Evolutionary conservation across 345 rosid genomes (phyloP).

Genomic region (Corchorus olitorius): DNA sequence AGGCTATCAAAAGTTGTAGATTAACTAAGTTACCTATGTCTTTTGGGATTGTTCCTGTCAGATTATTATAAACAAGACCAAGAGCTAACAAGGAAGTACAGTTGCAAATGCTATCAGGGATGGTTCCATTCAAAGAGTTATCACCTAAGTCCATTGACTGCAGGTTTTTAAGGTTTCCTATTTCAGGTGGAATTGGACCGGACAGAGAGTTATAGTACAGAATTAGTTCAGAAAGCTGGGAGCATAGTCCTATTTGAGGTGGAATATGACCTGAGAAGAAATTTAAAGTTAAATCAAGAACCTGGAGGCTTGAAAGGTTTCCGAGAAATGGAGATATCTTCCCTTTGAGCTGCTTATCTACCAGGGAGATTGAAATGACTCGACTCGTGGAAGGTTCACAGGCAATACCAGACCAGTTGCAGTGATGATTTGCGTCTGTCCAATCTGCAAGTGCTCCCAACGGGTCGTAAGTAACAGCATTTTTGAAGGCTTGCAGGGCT

Average conservation of each 20-base stretch:
- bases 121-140: slow-evolving; percentile 59
- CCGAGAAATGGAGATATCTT: slow-evolving; percentile 61
- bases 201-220: slow-evolving; percentile 59
- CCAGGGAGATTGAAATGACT: slow-evolving; percentile 51
- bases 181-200: slow-evolving; percentile 61
- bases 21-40: slow-evolving; percentile 59
- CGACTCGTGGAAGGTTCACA: slow-evolving; percentile 49
- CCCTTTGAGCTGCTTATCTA: slow-evolving; percentile 71
- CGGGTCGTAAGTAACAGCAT: slow-evolving; percentile 56
- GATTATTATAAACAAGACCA: slow-evolving; percentile 53
- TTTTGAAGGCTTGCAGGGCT: slow-evolving; percentile 65
- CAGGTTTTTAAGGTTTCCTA: slow-evolving; percentile 58
- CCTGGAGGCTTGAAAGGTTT: slow-evolving; percentile 81
- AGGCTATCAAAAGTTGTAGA: slow-evolving; percentile 54
- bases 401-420: slow-evolving; percentile 82
- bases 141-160: slow-evolving; percentile 56
- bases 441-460: slow-evolving; percentile 57
- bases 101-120: slow-evolving; percentile 61
- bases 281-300: slow-evolving; percentile 79
- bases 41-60: slow-evolving; percentile 58
- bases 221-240: slow-evolving; percentile 47
- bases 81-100: slow-evolving; percentile 52
- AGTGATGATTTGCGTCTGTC: slow-evolving; percentile 57
- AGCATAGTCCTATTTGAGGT: slow-evolving; percentile 54
- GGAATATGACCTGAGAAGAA: slow-evolving; percentile 63